Percentiles rank a stretch among this genome's conserved stretches.
Evolutionary conservation across 768 basidiomycete species (phyloP).

Genomic region (Sarcomyxa edulis): DNA sequence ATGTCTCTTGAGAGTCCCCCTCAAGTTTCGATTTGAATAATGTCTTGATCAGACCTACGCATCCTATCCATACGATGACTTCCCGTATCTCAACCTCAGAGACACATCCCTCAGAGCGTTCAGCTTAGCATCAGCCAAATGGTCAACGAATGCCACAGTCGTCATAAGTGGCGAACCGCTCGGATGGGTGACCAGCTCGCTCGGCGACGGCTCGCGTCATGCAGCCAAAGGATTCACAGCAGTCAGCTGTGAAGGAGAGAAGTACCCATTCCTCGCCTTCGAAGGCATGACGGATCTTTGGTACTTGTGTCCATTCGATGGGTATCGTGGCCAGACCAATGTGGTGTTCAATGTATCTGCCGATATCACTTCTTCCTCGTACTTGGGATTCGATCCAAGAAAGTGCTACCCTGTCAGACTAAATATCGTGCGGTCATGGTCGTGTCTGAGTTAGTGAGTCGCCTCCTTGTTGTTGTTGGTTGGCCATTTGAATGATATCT

Average conservation of each 20-base stretch:
- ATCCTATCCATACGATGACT: conserved; percentile 47
- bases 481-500: too few relatives aligned
- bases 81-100: conserved; percentile 32
- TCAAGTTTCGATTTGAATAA: background rate
- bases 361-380: conserved; percentile 10
- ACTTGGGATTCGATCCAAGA: conserved; percentile 17
- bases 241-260: conserved; percentile 9
- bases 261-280: conserved; percentile 24
- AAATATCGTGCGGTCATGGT: conserved; percentile 22
- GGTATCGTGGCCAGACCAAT: conserved; percentile 23
- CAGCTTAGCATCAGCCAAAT: conserved; percentile 20
- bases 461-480: too few relatives aligned
- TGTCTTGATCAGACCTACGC: conserved; percentile 32
- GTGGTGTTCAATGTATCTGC: conserved; percentile 30
- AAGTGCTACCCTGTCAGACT: conserved; percentile 26
- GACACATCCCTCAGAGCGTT: conserved; percentile 34
- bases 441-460: too few relatives aligned
- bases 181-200: conserved; percentile 30
- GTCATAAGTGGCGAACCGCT: conserved; percentile 24
- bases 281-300: conserved; percentile 26
- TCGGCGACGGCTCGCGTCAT: conserved; percentile 10
- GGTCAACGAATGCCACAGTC: conserved; percentile 34
- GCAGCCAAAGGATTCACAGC: conserved; percentile 32
- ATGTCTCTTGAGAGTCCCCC: conserved; percentile 10
- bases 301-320: conserved; percentile 31